phyloP scores from a whole-genome alignment of 192 early-diverging fungal genomes.

The Spizellomyces sp. region DNA sequence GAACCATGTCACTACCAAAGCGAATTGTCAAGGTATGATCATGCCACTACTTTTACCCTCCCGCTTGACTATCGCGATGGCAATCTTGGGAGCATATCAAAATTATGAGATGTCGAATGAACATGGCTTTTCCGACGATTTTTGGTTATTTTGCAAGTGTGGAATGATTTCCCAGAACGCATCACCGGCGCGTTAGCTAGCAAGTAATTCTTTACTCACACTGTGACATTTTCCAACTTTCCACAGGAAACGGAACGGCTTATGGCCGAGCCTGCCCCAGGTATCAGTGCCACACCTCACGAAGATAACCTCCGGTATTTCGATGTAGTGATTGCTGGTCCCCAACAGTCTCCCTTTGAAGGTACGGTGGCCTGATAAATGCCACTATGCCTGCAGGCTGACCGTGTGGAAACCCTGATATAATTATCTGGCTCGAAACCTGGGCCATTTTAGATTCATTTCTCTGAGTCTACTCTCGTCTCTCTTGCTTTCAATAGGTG shows the following conservation, averaged over 20 bases:
- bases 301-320: slow-evolving; percentile 98
- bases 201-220: neutral
- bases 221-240: neutral
- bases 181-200: neutral
- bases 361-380: slow-evolving; percentile 51
- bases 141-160: neutral
- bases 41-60: neutral
- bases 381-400: neutral
- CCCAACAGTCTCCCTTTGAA: slow-evolving; percentile 92
- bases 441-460: neutral
- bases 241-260: slow-evolving; percentile 92
- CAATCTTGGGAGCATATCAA: no score
- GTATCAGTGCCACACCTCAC: slow-evolving; percentile 84
- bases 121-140: no score
- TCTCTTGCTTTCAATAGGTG: slow-evolving; percentile 58
- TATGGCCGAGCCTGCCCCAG: slow-evolving; percentile 90
- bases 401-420: neutral
- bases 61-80: neutral
- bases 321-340: slow-evolving; percentile 91
- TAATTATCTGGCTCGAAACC: neutral
- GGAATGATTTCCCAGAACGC: neutral
- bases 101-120: no score
- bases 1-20: slow-evolving; percentile 49
- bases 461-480: neutral
- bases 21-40: slow-evolving; percentile 53